Conservation (phyloP, 2,329 filamentous ascomycete genomes). For the Epicoccum sorghinum region DNA sequence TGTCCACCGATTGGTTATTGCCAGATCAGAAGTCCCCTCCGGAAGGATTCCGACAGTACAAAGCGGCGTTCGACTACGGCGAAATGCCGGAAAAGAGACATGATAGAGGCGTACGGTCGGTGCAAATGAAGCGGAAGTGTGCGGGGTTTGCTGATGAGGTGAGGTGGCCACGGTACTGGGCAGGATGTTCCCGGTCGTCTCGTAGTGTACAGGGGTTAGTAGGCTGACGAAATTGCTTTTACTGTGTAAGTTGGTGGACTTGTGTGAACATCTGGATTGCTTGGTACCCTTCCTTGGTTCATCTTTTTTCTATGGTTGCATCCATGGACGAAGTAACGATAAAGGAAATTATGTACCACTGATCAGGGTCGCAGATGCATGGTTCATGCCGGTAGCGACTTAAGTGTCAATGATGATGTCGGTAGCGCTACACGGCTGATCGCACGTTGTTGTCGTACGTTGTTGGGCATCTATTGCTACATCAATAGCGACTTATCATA, state of each 20-base stretch:
- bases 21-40: background rate
- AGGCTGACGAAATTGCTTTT: constrained; percentile 5
- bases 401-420: background rate
- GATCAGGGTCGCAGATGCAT: background rate
- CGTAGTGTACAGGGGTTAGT: constrained; percentile 12
- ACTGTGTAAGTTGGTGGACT: background rate
- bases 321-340: background rate
- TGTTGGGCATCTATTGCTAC: constrained; percentile 12
- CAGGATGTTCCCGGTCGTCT: constrained; percentile 15
- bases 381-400: constrained; percentile 9
- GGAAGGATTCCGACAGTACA: constrained; percentile 10
- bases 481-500: background rate
- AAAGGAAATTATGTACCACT: background rate
- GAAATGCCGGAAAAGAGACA: background rate
- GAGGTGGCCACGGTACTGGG: constrained; percentile 7
- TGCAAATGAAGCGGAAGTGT: constrained; percentile 11
- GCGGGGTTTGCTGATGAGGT: constrained; percentile 13
- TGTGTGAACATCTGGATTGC: background rate
- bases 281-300: background rate
- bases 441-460: background rate
- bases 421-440: background rate
- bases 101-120: background rate
- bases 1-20: constrained; percentile 2
- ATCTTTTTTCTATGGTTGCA: background rate
- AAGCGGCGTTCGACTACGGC: background rate